Percentiles rank a stretch among this genome's conserved stretches.
Conservation (phyloP, 2,329 filamentous ascomycete genomes). For the Balansia obtecta region DNA sequence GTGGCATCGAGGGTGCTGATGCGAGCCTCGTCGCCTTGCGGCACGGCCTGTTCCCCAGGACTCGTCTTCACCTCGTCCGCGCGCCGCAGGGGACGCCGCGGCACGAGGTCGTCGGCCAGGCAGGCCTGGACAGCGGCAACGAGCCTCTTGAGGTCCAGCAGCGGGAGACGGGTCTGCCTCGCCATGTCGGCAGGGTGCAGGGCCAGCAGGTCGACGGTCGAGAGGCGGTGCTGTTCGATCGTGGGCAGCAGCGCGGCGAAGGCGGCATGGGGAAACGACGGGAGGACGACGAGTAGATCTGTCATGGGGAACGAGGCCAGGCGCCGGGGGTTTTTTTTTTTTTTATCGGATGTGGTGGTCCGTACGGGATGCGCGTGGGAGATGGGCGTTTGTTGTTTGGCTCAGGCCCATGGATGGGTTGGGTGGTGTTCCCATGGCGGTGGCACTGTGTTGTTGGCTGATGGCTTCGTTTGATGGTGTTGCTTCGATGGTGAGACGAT, state of each 20-base stretch:
- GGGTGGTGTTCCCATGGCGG: not conserved
- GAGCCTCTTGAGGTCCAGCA: constrained; percentile 67
- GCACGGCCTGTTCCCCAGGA: not conserved
- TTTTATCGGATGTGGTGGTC: too few relatives aligned
- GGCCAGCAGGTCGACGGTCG: constrained; percentile 73
- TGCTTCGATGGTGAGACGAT: not conserved
- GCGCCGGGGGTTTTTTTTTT: too few relatives aligned
- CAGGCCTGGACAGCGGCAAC: constrained; percentile 52
- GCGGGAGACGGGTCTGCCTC: constrained; percentile 70
- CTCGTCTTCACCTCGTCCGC: not conserved
- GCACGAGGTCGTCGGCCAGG: constrained; percentile 48
- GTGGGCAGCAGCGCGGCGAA: constrained; percentile 66
- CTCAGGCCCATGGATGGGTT: not conserved
- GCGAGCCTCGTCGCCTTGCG: too few relatives aligned
- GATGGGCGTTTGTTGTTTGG: too few relatives aligned
- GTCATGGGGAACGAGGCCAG: constrained; percentile 56
- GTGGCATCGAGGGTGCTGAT: constrained; percentile 72
- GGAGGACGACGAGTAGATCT: constrained; percentile 74
- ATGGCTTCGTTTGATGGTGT: too few relatives aligned
- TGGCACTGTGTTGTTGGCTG: too few relatives aligned
- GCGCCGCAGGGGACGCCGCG: constrained; percentile 13
- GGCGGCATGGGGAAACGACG: constrained; percentile 59
- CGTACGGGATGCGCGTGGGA: too few relatives aligned
- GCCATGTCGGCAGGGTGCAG: constrained; percentile 74
- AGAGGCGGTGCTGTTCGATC: constrained; percentile 66